A percentile compares a stretch with the other conserved stretches of the same genome.
phyloP scores from a whole-genome alignment of 441 rosid species.

The Pelargonium australe region DNA sequence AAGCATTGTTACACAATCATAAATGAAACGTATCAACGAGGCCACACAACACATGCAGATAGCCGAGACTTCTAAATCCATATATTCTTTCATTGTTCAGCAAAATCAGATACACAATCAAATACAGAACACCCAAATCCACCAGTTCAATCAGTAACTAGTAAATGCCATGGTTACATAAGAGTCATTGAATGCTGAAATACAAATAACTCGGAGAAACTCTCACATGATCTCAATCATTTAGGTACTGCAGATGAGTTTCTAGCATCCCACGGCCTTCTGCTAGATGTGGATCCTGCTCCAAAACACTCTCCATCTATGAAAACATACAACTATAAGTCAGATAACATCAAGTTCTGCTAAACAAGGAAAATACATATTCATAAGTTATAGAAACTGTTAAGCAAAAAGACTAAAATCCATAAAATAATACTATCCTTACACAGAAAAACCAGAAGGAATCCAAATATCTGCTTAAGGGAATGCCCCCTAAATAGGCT shows the following conservation, averaged over 20 bases:
- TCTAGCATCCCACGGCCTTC: background rate
- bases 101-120: too few species aligned
- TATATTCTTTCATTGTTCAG: too few species aligned
- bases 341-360: background rate
- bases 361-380: background rate
- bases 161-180: background rate
- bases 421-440: too few species aligned
- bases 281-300: background rate
- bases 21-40: too few species aligned
- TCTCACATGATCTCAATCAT: background rate
- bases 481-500: too few species aligned
- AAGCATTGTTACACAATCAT: too few species aligned
- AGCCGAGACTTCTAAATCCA: too few species aligned
- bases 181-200: background rate
- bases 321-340: background rate
- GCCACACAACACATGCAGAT: too few species aligned
- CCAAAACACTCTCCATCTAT: background rate
- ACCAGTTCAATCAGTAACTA: background rate
- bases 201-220: background rate
- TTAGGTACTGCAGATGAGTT: background rate
- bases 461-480: too few species aligned
- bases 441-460: too few species aligned
- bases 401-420: background rate
- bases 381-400: background rate
- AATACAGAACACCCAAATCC: too few species aligned